A percentile compares a stretch with the other conserved stretches of the same genome.
Conservation (phyloP, 768 basidiomycete genomes). For the Postia placenta region DNA sequence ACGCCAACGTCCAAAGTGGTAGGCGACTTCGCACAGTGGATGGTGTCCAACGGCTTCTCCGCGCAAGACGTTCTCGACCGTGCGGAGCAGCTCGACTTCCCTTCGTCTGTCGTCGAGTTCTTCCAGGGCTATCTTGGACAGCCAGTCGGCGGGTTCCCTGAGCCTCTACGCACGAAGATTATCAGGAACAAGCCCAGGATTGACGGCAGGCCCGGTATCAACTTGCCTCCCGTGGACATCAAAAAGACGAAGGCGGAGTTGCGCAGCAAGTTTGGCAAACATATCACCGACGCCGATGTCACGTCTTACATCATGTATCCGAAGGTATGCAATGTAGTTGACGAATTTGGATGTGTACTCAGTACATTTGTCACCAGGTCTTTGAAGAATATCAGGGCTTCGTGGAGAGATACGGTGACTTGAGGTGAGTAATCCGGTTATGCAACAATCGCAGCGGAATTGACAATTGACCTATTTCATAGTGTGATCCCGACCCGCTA, state of each 20-base stretch:
- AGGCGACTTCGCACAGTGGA: conserved; percentile 99
- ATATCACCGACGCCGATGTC: conserved; percentile 91
- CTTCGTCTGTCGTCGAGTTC: conserved; percentile 94
- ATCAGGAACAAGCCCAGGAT: conserved; percentile 94
- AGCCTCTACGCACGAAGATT: conserved; percentile 85
- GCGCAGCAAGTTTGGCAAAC: conserved; percentile 90
- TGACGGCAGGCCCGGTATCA: conserved; percentile 86
- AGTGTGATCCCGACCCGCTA: conserved; percentile 95
- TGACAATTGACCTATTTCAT: too few species aligned
- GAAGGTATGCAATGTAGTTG: conserved; percentile 49
- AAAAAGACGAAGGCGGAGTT: conserved; percentile 93
- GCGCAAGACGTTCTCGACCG: conserved; percentile 82
- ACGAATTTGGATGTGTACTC: not conserved
- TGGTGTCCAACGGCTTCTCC: conserved; percentile 90
- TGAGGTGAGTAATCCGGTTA: conserved; percentile 51
- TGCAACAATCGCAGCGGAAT: not conserved
- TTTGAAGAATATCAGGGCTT: conserved; percentile 97
- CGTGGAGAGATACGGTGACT: conserved; percentile 91
- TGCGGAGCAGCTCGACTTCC: conserved; percentile 93
- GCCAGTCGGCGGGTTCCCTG: conserved; percentile 97
- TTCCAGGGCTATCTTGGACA: conserved; percentile 99
- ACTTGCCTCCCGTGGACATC: conserved; percentile 87
- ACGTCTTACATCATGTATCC: conserved; percentile 98
- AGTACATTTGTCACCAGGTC: conserved; percentile 42
- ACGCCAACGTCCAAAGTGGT: conserved; percentile 99